Evolutionary conservation across 805 yeast species (phyloP).

Genomic region (Teunomyces panamensis): DNA sequence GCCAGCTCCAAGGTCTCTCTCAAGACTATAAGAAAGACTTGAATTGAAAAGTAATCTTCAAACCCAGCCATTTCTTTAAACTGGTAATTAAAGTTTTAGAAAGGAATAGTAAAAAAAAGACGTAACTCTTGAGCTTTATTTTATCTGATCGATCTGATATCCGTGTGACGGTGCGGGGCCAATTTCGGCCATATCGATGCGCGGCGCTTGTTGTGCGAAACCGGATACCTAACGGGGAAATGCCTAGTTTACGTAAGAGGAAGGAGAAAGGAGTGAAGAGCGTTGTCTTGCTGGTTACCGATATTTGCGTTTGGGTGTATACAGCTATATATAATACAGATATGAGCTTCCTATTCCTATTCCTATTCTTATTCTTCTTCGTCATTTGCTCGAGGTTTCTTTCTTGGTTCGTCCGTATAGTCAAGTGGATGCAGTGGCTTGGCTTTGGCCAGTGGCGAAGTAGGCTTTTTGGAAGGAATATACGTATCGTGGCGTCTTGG

Average conservation of each 20-base stretch:
- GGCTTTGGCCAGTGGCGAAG: background rate
- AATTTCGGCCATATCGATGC: background rate
- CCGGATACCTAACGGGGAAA: background rate
- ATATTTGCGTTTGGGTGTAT: background rate
- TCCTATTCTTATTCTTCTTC: background rate
- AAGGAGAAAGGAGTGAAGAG: no score
- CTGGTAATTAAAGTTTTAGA: no score
- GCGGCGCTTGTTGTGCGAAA: background rate
- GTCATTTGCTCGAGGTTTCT: background rate
- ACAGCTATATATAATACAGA: background rate
- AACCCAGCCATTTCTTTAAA: constrained; percentile 1
- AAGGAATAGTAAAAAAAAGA: no score
- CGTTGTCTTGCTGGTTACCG: no score
- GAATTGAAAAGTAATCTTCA: constrained; percentile 52
- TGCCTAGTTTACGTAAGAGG: background rate
- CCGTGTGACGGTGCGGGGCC: background rate
- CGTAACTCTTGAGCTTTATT: background rate
- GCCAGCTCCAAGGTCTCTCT: constrained; percentile 76
- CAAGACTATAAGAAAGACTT: constrained; percentile 68
- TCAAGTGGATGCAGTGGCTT: background rate
- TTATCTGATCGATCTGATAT: constrained; percentile 5
- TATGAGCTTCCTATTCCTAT: no score
- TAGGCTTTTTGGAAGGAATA: background rate
- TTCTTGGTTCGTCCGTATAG: background rate
- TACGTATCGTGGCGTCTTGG: background rate